Base-by-base conservation (phyloP, 495 filamentous ascomycete species). In the Aspergillus sclerotioniger region DNA sequence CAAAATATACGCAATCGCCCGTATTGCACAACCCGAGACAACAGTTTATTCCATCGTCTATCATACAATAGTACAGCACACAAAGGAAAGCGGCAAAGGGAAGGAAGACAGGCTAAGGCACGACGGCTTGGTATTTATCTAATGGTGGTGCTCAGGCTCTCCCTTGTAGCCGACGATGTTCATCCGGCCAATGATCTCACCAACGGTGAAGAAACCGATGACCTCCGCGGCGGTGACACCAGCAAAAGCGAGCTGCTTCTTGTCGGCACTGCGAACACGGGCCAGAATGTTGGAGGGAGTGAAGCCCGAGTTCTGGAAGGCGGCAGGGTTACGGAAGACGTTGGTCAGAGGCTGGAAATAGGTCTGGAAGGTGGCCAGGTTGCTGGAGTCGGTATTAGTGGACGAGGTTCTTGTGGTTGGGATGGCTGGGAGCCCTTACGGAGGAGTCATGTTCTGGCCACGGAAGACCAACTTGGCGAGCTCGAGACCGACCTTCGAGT, bases 151-250 rank as follows among this genome's bases (percentile, higher is more conserved):
- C 44, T 72, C 78, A 64, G 71, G 62, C 62, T 88, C 82, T 65
- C 90, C 90, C 71, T 84, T 80, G 80, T 98, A 99, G 60, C 94
- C 94, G 66, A 99, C 79, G 60, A 99, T 70, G 86, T 98, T 96
- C 75, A 91, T 80, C 56, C 92, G 81, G 57, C 94, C 94, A 62
- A 98, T 88, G 76, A 99, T 98, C 83, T 97, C 91, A 57, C 94
- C 94, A 20, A 99, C 84, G 16, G 91, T 92, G 83, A 98, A 99
- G 83, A 99, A 98, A 53, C 94, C 94, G 57, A 99, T 73, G 50
- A 90, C 82, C 79, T 99, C 94, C 37, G 92, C 93, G 39, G 76
- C 67, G 57, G 96, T 73, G 53, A 99, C 88, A 68, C 88, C 90
- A 53, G 76, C 85, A 20, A 88, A 69, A 25, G 80, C 81, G 54